Evolutionary conservation across 805 yeast genomes (phyloP).

Genomic region (Lachancea nothofagi): DNA sequence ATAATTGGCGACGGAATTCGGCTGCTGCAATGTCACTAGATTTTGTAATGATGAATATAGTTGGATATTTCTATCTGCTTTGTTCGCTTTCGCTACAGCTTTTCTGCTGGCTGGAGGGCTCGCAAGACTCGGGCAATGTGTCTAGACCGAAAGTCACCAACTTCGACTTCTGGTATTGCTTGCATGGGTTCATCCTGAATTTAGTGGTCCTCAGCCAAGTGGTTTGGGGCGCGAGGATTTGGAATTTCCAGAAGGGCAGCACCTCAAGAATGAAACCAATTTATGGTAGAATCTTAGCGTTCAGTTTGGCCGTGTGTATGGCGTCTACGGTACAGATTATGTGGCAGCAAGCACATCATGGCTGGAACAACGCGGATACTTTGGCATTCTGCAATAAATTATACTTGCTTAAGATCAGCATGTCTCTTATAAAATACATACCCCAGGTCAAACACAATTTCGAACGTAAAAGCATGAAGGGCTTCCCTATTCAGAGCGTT

Average conservation of each 20-base stretch:
- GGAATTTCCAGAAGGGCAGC: conserved; percentile 31
- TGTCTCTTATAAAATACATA: conserved; percentile 49
- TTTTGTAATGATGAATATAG: conserved; percentile 40
- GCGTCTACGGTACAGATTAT: conserved; percentile 16
- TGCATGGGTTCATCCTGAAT: conserved; percentile 43
- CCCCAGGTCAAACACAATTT: conserved; percentile 87
- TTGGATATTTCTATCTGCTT: conserved; percentile 44
- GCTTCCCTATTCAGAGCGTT: conserved; percentile 65
- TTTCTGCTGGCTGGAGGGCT: conserved; percentile 32
- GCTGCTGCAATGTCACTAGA: conserved; percentile 49
- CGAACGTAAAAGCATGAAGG: conserved; percentile 71
- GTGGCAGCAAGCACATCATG: conserved; percentile 7
- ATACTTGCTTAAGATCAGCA: conserved; percentile 37
- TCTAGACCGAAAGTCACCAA: conserved; percentile 37
- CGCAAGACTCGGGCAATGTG: conserved; percentile 26
- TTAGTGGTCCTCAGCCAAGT: conserved; percentile 39
- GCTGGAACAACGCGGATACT: conserved; percentile 23
- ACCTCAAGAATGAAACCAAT: conserved; percentile 21
- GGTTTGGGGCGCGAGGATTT: conserved; percentile 30
- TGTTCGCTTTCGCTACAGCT: conserved; percentile 41
- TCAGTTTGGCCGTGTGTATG: conserved; percentile 15
- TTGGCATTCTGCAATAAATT: conserved; percentile 25
- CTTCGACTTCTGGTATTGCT: conserved; percentile 43
- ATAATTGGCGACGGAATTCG: conserved; percentile 37
- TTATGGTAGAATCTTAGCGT: conserved; percentile 18